Evolutionary conservation across 2,329 filamentous ascomycete species (phyloP), one percentile per base, ranked within the genome.

Genomic region (Ceratocystis harringtonii): DNA sequence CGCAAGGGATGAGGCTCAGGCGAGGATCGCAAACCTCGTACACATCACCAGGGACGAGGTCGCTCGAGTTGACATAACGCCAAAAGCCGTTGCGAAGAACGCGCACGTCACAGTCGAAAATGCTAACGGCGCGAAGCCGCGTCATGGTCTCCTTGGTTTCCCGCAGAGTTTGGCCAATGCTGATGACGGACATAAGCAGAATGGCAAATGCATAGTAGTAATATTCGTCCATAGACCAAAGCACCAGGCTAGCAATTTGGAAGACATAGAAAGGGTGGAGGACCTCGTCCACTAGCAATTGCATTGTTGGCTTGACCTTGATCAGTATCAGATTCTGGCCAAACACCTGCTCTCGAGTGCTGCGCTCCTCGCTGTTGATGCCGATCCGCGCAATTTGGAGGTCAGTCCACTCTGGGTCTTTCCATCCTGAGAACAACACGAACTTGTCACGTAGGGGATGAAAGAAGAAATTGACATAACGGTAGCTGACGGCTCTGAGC

Each of bases 201-300:
- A 99, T 99, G 73, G 92, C 95, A 17, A 86, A 81, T 3, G 94
- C 94, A 75, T 99, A 99, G 77, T 97, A 99, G 74, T 96, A 99
- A 74, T 99, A 99, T 71, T 95, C 82, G 72, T 99, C 94, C 70
- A 96, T 73, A 8, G 92, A 96, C 94, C 94, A 99, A 2, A 99
- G 83, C 50, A 95, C 76, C 69, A 99, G 79, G 78, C 94, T 97
- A 61, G 92, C 92, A 71, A 97, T 87, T 75, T 99, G 94, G 73
- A 99, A 99, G 65, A 99, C 88, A 74, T 99, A 99, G 74, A 99
- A 99, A 0, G 95, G 73, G 22, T 99, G 94, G 71, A 99, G 91
- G 22, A 90, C 91, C 78, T 99, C 94, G 70, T 99, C 92, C 22
- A 96, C 80, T 15, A 99, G 80, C 61, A 99, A 82, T 72, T 95